phyloP scores from a whole-genome alignment of 768 basidiomycete species.

The Macrocybe gigantea region DNA sequence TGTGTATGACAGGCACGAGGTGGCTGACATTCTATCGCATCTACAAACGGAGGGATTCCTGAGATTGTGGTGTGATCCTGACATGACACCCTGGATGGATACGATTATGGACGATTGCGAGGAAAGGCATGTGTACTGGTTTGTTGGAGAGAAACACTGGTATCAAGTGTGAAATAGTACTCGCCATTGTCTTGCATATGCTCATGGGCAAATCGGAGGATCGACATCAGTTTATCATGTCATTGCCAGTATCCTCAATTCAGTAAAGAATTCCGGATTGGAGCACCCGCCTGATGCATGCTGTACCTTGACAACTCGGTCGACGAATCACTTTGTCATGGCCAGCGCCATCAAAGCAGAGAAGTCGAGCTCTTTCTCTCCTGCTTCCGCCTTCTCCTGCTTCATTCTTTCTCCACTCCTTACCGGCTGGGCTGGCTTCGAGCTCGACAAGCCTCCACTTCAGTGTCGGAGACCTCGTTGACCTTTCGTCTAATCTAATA shows the following conservation, averaged over 20 bases:
- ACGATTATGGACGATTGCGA: constrained; percentile 45
- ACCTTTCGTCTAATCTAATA: constrained; percentile 4
- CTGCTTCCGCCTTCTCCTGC: constrained; percentile 10
- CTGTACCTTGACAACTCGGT: no score
- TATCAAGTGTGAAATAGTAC: constrained; percentile 44
- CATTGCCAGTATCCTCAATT: no score
- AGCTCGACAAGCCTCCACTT: constrained; percentile 18
- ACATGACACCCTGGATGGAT: constrained; percentile 13
- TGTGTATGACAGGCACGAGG: constrained; percentile 73
- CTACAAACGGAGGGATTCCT: constrained; percentile 50
- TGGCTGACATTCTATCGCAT: constrained; percentile 53
- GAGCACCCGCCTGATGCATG: no score
- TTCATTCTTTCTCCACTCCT: constrained; percentile 17
- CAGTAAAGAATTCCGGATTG: no score
- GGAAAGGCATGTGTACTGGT: constrained; percentile 49
- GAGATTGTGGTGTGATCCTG: constrained; percentile 21
- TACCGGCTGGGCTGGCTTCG: constrained; percentile 23
- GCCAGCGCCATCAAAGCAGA: no score
- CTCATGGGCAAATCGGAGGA: not conserved
- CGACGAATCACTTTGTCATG: no score
- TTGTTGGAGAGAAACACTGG: constrained; percentile 56
- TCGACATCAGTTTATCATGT: no score
- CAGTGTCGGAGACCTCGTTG: constrained; percentile 13
- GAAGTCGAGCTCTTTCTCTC: not conserved
- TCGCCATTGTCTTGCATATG: constrained; percentile 5